Evolutionary conservation across 371 early-diverging fungal species (phyloP), one percentile per base, ranked within the genome.

Genomic region (Mortierella polycephala): DNA sequence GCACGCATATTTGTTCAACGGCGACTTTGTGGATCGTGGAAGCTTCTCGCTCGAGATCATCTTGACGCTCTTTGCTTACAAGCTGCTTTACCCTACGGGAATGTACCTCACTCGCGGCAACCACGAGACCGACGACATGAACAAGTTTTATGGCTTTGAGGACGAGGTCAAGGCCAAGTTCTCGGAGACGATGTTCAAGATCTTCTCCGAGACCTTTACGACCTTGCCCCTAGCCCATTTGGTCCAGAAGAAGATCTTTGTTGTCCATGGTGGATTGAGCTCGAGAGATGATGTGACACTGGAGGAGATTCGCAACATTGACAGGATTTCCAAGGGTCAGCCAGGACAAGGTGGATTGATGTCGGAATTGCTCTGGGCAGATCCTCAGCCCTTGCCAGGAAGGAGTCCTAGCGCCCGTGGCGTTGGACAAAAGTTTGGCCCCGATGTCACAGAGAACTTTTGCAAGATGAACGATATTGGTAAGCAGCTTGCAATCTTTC

Each of bases 1-100:
- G 3, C 94, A 96, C 74, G 87, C 91, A 64, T 96, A 95, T 71
- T 84, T 97, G 67, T 97, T 98, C 84, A 99, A 98, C 84, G 99
- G 99, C 62, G 99, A 98, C 69, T 99, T 98, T 87, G 99, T 98
- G 30, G 99, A 99, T 81, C 94, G 99, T 62, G 99, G 99, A 42
- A 93, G 94, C 51, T 96, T 97, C 85, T 96, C 96, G 9, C 88
- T 98, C 9, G 99, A 99, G 81, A 95, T 96, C 62, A 94, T 99
- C 62, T 71, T 98, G 64, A 91, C 97, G n/a, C 87, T 99, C 52
- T 91, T 98, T 64, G 90, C 96, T 8, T 96, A 90, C 87, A 96
- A 97, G 82, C 87, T 92, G 77, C 86, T 96, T 56, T 96, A 96
- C 75, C 99, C 99, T 12, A 82, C 91, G 20, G 83, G 87, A 10